Base-by-base conservation (phyloP, 164 flowering plant genomes). In the Chimonanthus salicifolius region DNA sequence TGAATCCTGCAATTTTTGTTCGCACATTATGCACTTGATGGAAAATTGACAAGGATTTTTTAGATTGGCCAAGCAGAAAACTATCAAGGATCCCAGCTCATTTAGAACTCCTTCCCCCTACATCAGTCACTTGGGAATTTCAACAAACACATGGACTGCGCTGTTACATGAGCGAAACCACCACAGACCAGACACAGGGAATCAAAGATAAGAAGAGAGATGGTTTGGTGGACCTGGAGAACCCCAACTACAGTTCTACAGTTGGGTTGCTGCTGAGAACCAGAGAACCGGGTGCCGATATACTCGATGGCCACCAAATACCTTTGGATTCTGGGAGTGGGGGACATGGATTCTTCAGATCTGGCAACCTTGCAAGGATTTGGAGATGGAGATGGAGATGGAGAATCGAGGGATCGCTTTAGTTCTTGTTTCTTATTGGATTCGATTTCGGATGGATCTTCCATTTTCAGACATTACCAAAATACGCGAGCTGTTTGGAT, bases 261-360 rank as follows among this genome's bases (percentile, higher is more conserved):
- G 73, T 78, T 86, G 46, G 79, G 81, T 79, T 95, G 99, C 80
- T 90, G 74, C 81, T 95, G 99, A 6, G 92, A 88, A 4, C 99
- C 99, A 15, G 80, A 84, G 81, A 95, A 95, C 0, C 91, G 87
- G 71, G 95, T 89, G 3, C 99, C 99, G 13, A 90, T 86, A 70
- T 95, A 95, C 84, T 95, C 99, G 9, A 95, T 54, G 1, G 97
- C 98, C 1, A 95, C 71, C 81, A 95, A 80, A 82, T 95, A 95
- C 48, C 98, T 82, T 58, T 90, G 99, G 46, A 82, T 13, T 78
- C 90, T 74, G 64, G 90, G 90, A 71, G 85, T 91, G 48, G 72
- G 84, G 66, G 33, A 81, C 92, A 86, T 90, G 51, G 72, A 54
- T 48, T 68, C 66, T 65, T 80, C 76, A 33, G 74, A 72, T 80